phyloP scores from a whole-genome alignment of 495 filamentous ascomycete species.

The Jackrogersella multiformis region DNA sequence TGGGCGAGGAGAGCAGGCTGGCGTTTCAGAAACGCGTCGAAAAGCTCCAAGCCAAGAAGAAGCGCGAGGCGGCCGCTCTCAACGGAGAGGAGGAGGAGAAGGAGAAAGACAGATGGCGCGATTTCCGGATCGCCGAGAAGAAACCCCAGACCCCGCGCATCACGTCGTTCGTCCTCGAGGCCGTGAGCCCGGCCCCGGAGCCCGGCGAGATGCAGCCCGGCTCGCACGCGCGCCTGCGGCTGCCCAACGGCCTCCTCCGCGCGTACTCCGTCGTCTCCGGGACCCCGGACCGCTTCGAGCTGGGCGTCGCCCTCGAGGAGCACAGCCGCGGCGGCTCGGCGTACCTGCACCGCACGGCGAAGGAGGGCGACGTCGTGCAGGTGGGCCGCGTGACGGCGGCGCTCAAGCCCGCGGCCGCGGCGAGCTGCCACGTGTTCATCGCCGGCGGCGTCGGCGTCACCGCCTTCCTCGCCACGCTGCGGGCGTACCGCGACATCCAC shows the following conservation, averaged over 20 bases:
- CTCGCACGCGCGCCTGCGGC: constrained; percentile 54
- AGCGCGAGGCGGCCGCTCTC: constrained; percentile 43
- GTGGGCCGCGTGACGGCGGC: constrained; percentile 54
- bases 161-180: constrained; percentile 53
- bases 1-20: constrained; percentile 58
- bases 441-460: constrained; percentile 64
- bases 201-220: constrained; percentile 43
- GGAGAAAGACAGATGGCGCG: constrained; percentile 51
- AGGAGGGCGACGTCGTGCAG: constrained; percentile 58
- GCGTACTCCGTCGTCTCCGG: constrained; percentile 62
- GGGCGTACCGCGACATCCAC: constrained; percentile 52
- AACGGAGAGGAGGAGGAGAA: constrained; percentile 41
- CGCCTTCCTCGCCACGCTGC: constrained; percentile 55
- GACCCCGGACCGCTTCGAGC: constrained; percentile 50
- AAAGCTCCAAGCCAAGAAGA: constrained; percentile 44
- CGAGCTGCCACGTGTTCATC: constrained; percentile 62
- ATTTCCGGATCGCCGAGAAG: constrained; percentile 57
- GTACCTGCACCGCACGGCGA: constrained; percentile 52
- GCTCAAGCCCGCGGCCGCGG: constrained; percentile 45
- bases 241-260: constrained; percentile 56
- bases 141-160: constrained; percentile 52
- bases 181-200: constrained; percentile 37
- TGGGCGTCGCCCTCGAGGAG: constrained; percentile 58
- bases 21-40: constrained; percentile 52
- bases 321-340: constrained; percentile 58